Percentiles rank a stretch among this genome's conserved stretches.
Evolutionary conservation across 1,139 yeast species (phyloP).

Genomic region (Dujonia santamariae): DNA sequence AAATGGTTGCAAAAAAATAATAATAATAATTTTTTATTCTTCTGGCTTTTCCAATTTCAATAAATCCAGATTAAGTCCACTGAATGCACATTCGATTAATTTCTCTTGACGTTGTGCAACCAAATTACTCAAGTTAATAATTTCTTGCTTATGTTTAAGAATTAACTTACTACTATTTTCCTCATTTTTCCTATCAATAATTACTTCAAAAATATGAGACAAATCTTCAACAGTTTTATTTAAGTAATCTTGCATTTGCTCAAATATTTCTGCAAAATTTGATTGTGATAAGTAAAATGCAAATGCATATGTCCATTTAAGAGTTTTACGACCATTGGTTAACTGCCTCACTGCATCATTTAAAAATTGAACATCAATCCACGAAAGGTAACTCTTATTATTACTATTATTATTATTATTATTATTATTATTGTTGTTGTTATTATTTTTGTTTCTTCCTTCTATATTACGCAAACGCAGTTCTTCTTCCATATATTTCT

Average conservation of each 20-base stretch:
- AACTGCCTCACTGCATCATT: conserved; percentile 67
- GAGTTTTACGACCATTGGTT: conserved; percentile 67
- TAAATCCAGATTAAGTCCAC: conserved; percentile 29
- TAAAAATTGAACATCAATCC: conserved; percentile 89
- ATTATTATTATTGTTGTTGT: no score
- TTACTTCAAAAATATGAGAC: conserved; percentile 64
- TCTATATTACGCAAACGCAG: conserved; percentile 14
- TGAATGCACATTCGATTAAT: conserved; percentile 50
- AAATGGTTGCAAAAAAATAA: no score
- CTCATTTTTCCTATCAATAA: conserved; percentile 44
- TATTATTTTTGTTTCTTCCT: no score
- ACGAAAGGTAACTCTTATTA: conserved; percentile 44
- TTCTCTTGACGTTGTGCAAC: conserved; percentile 46
- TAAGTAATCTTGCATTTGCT: conserved; percentile 69
- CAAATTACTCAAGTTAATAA: conserved; percentile 47
- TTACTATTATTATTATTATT: conserved; percentile 18
- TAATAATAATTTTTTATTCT: not conserved
- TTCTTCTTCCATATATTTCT: conserved; percentile 57
- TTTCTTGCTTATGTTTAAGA: conserved; percentile 45
- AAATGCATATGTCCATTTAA: conserved; percentile 91
- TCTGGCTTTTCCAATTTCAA: conserved; percentile 16
- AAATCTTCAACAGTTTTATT: conserved; percentile 76
- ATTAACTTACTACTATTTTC: conserved; percentile 19
- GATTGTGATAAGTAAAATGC: conserved; percentile 61
- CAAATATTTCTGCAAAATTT: conserved; percentile 59